Evolutionary conservation across 176 grass and related monocot genomes (phyloP).

Genomic region (Hordeum marinum): DNA sequence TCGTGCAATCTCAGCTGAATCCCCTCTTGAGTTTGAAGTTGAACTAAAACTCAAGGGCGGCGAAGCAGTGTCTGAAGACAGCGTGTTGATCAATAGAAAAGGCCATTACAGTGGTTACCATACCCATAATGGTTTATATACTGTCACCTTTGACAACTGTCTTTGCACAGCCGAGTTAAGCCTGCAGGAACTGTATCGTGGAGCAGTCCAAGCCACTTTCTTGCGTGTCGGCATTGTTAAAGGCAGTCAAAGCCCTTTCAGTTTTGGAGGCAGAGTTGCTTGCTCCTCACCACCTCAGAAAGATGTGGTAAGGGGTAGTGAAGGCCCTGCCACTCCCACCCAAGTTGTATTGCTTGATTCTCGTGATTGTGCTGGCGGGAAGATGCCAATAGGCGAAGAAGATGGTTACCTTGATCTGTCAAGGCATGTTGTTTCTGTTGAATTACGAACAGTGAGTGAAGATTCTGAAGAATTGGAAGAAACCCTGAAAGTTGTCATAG

Average conservation of each 20-base stretch:
- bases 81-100: not conserved
- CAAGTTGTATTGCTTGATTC: too few species aligned
- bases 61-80: not conserved
- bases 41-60: not conserved
- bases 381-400: too few species aligned
- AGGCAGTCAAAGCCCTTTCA: too few species aligned
- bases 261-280: too few species aligned
- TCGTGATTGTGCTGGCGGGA: too few species aligned
- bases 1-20: not conserved
- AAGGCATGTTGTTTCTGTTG: not conserved
- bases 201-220: not conserved
- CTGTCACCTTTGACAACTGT: not conserved
- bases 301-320: too few species aligned
- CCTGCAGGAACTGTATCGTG: not conserved
- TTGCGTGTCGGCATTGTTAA: not conserved
- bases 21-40: not conserved
- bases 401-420: too few species aligned
- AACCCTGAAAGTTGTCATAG: not conserved
- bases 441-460: not conserved
- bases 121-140: not conserved
- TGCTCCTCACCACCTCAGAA: too few species aligned
- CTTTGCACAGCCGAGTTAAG: not conserved
- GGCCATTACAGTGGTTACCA: not conserved
- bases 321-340: too few species aligned
- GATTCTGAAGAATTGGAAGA: not conserved